Base-by-base conservation (phyloP, 805 yeast species). In the Yueomyces sp. region DNA sequence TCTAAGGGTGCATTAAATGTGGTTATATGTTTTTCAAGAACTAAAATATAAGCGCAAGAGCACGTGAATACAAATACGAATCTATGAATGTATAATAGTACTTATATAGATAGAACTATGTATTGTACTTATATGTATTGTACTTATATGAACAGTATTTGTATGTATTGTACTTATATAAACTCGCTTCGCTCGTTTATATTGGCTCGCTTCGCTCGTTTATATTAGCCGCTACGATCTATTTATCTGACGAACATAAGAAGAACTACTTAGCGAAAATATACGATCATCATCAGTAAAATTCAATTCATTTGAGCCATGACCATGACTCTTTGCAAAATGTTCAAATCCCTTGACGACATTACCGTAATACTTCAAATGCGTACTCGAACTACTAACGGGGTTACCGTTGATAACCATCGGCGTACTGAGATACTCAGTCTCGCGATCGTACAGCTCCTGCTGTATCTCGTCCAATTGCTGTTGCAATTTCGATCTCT, bases 291-390 rank as follows among this genome's bases (percentile, higher is more conserved):
- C 83, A 48, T 84, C 90, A 0, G 78, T 67, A 64, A 74, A 73
- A 42, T 69, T 45, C 11, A 50, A 33, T 28, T 50, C 52, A 37
- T 62, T 57, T 43, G 45, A 49, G 0, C 54, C 40, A 34, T 42
- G 38, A 3, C 64, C 54, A 36, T 49, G 52, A 3, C 52, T 44
- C 50, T 81, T 83, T 41, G 80, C 70, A 55, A 84, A 82, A 52
- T 77, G 81, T 41, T 88, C 96, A 54, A 87, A 88, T 1, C 97
- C 97, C 49, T 82, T 81, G n/a, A 86, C 82, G 29, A 90, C 81
- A 59, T 85, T 88, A 0, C 96, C 65, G 11, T 50, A 40, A 26
- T 34, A 40, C 4, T 37, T 19, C 8, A 5, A 9, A 11, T 9
- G 6, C 19, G 34, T 29, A 11, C 38, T 45, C 5, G n/a, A 30